Percentiles rank a stretch among this genome's conserved stretches.
Evolutionary conservation across 1,139 yeast species (phyloP).

Genomic region (Diutina catenulata): DNA sequence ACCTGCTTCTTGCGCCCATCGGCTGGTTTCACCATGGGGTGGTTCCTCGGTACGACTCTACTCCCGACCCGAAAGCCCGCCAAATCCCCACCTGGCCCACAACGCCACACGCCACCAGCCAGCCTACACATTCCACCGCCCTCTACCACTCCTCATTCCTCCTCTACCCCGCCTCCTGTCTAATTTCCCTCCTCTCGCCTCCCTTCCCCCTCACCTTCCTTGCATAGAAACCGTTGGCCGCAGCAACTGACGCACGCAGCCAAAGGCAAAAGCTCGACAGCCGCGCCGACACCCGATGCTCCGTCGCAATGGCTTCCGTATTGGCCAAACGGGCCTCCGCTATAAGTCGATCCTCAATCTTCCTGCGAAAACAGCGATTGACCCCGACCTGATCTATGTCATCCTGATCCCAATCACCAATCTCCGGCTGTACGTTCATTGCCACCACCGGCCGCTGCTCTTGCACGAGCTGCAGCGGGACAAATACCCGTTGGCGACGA

Average conservation of each 20-base stretch:
- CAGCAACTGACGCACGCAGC: no score
- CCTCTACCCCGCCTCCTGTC: constrained; percentile 14
- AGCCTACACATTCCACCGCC: no score
- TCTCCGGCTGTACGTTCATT: constrained; percentile 42
- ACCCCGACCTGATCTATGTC: constrained; percentile 20
- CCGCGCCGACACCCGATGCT: no score
- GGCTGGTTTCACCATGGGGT: no score
- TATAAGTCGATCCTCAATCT: background rate
- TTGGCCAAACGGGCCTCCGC: no score
- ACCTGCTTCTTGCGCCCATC: no score
- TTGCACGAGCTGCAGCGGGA: constrained; percentile 18
- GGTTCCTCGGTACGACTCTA: no score
- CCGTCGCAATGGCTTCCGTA: no score
- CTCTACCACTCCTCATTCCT: background rate
- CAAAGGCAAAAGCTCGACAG: no score
- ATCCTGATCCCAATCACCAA: constrained; percentile 53
- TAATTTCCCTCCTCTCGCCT: background rate
- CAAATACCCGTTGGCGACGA: constrained; percentile 21
- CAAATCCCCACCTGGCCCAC: no score
- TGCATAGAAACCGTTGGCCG: background rate
- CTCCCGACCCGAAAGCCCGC: no score
- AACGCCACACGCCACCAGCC: no score
- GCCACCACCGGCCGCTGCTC: constrained; percentile 37
- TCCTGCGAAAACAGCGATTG: background rate
- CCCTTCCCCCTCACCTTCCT: background rate